phyloP scores from a whole-genome alignment of 2,329 filamentous ascomycete genomes.

The Ceratocystis destructans region DNA sequence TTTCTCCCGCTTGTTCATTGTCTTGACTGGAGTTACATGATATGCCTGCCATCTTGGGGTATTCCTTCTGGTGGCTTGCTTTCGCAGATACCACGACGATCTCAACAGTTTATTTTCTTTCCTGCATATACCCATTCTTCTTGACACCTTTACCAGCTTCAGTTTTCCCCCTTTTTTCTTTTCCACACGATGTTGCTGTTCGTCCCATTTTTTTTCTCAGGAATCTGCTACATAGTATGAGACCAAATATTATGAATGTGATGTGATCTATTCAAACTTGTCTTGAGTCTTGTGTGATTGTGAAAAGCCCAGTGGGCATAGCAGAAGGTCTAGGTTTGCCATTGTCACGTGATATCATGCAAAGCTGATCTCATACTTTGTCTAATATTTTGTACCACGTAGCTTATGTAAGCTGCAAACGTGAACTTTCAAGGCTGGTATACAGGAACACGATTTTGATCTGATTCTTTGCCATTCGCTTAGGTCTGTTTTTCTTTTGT shows the following conservation, averaged over 20 bases:
- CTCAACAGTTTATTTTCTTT: constrained; percentile 7
- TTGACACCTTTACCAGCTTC: neutral
- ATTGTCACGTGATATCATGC: neutral
- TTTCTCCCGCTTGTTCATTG: neutral
- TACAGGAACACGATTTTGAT: neutral
- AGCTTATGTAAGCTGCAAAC: neutral
- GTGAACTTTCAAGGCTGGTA: neutral
- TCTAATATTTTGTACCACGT: neutral
- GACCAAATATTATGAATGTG: constrained; percentile 5
- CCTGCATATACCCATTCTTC: constrained; percentile 2
- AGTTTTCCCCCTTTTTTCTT: neutral
- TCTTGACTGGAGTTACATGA: neutral
- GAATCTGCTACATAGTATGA: constrained; percentile 8
- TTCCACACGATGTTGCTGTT: neutral
- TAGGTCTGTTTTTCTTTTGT: neutral
- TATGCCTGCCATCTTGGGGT: neutral
- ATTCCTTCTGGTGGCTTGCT: neutral
- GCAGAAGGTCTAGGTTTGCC: neutral
- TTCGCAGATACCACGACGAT: neutral
- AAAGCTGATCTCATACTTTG: neutral
- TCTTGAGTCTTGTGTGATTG: neutral
- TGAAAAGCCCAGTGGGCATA: neutral
- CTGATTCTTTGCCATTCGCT: neutral
- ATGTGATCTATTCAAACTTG: neutral
- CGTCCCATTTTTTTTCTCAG: neutral